Conservation (phyloP, 1,139 yeast species). For the Scheffersomyces quercinus region DNA sequence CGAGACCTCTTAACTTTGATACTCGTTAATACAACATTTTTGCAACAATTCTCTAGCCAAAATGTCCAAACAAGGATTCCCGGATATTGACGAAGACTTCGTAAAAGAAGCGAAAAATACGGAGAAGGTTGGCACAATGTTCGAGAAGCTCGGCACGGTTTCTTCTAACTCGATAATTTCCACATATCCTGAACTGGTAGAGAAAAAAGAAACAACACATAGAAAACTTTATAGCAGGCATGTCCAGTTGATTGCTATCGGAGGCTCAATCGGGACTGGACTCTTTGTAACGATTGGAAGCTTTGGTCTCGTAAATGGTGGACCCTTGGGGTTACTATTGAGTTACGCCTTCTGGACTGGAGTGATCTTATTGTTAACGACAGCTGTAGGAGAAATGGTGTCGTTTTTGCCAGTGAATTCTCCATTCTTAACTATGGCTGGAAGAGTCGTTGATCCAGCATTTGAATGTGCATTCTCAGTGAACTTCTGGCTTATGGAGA, state of each 20-base stretch:
- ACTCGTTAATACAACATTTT: too few species aligned
- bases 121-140: too few species aligned
- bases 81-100: too few species aligned
- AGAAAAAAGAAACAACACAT: constrained; percentile 7
- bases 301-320: constrained; percentile 42
- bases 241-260: constrained; percentile 50
- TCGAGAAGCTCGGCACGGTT: too few species aligned
- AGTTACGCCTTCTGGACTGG: constrained; percentile 47
- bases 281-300: constrained; percentile 50
- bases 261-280: constrained; percentile 53
- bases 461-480: constrained; percentile 77
- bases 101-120: too few species aligned
- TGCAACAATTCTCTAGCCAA: too few species aligned
- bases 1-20: too few species aligned
- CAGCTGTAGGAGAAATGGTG: constrained; percentile 81
- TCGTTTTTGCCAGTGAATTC: constrained; percentile 74
- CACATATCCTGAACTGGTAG: too few species aligned
- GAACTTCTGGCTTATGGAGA: constrained; percentile 77
- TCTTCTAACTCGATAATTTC: too few species aligned
- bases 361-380: constrained; percentile 61
- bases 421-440: constrained; percentile 56
- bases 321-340: constrained; percentile 48
- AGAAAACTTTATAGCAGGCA: constrained; percentile 32
- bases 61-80: too few species aligned
- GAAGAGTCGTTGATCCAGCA: constrained; percentile 62